A percentile compares a stretch with the other conserved stretches of the same genome.
These are phyloP conservation scores for Thelonectria olida DNA, from an alignment of 2,329 filamentous ascomycete species.

Conservation along the genomic window DNA sequence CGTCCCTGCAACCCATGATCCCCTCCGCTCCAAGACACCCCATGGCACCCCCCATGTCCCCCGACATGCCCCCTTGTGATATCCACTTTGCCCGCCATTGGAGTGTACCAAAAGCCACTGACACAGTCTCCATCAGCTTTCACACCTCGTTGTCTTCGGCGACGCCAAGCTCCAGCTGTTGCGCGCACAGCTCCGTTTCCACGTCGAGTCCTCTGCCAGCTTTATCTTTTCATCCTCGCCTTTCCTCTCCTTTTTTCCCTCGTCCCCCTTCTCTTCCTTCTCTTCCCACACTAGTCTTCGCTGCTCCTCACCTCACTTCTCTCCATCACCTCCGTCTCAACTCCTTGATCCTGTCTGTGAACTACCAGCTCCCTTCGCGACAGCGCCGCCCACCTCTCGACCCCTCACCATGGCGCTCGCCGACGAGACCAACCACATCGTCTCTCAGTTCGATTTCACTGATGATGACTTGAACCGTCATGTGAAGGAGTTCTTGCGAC, in stretches of 20 bases:
- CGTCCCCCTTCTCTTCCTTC: conserved; percentile 33
- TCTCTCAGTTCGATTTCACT: conserved; percentile 85
- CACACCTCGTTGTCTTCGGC: conserved; percentile 62
- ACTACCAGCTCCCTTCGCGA: conserved; percentile 64
- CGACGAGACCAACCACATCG: conserved; percentile 81
- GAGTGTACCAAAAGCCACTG: conserved; percentile 39
- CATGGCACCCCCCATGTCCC: conserved; percentile 16
- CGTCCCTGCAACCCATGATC: conserved; percentile 14
- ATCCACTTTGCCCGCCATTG: conserved; percentile 32
- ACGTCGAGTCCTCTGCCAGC: conserved; percentile 39
- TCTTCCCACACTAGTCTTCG: conserved; percentile 44
- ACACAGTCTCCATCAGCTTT: conserved; percentile 48
- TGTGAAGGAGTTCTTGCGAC: conserved; percentile 84
- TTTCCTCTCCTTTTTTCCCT: conserved; percentile 28
- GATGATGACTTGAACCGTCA: conserved; percentile 80
- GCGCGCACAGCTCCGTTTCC: conserved; percentile 35
- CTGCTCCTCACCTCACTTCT: conserved; percentile 36
- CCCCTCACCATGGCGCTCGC: conserved; percentile 69
- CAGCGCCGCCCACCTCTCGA: conserved; percentile 61
- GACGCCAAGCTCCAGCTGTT: conserved; percentile 55
- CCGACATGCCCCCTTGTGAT: conserved; percentile 27
- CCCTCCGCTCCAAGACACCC: background rate
- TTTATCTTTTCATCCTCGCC: conserved; percentile 32
- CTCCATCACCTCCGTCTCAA: conserved; percentile 43
- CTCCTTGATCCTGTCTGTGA: conserved; percentile 61